Percentiles rank a stretch among this genome's conserved stretches.
Conservation (phyloP, 306 rosid genomes). For the Hippophae rhamnoides region DNA sequence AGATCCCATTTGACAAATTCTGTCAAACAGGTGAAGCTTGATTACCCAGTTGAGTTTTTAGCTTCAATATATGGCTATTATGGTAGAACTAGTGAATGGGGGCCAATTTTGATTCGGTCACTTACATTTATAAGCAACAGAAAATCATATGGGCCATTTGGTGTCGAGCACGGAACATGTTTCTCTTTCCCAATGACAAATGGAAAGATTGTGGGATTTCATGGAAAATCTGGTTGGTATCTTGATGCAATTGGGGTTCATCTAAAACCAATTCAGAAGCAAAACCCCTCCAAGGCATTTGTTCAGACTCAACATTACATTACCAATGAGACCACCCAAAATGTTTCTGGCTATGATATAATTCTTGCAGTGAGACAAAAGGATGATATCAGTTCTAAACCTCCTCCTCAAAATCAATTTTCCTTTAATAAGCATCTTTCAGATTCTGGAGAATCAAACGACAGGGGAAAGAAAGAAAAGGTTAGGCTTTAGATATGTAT, state of each 20-base stretch:
- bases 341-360: conserved; percentile 48
- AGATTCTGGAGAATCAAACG: conserved; percentile 18
- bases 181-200: conserved; percentile 24
- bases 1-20: not conserved
- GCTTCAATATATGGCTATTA: conserved; percentile 23
- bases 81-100: conserved; percentile 22
- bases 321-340: conserved; percentile 20
- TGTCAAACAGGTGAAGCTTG: conserved; percentile 17
- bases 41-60: conserved; percentile 22
- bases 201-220: conserved; percentile 80
- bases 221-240: conserved; percentile 67
- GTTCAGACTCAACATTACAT: conserved; percentile 26
- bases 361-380: conserved; percentile 73
- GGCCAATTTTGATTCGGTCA: conserved; percentile 15
- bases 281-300: conserved; percentile 30
- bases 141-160: conserved; percentile 28
- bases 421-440: conserved; percentile 17
- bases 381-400: conserved; percentile 31
- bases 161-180: conserved; percentile 18
- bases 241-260: conserved; percentile 79
- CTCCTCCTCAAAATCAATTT: conserved; percentile 24
- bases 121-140: conserved; percentile 24
- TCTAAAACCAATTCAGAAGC: conserved; percentile 36
- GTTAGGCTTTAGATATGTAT: conserved; percentile 10
- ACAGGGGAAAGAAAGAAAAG: conserved; percentile 31